phyloP scores from a whole-genome alignment of 1,284 basidiomycete species.

The Sporisorium sorghi region DNA sequence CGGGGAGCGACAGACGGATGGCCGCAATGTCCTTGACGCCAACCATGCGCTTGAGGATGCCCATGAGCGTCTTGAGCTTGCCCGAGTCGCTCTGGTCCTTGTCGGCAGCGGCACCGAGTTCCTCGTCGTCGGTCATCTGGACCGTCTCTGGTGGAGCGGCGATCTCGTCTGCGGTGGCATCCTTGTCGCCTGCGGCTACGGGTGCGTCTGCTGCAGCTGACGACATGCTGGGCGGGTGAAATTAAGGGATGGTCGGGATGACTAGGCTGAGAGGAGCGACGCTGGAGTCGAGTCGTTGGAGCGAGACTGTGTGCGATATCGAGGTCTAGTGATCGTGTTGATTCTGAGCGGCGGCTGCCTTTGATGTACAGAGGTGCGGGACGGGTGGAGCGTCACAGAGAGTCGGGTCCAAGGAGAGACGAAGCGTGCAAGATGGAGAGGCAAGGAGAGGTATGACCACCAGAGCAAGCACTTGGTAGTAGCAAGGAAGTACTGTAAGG shows the following conservation, averaged over 20 bases:
- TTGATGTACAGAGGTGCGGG: not conserved
- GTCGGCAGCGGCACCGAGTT: slow-evolving; percentile 57
- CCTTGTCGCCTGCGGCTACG: slow-evolving; percentile 40
- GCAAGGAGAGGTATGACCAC: not conserved
- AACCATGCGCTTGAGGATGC: slow-evolving; percentile 65
- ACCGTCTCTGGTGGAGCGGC: slow-evolving; percentile 56
- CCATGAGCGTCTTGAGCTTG: slow-evolving; percentile 64
- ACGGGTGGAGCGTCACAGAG: not conserved
- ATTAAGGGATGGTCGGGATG: too few species aligned
- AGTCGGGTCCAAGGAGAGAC: not conserved
- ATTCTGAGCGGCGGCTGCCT: not conserved
- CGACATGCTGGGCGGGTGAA: slow-evolving; percentile 30
- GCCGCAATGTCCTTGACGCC: slow-evolving; percentile 68
- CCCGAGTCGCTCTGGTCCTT: slow-evolving; percentile 62
- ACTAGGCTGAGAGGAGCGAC: not conserved
- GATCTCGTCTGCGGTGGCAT: slow-evolving; percentile 56
- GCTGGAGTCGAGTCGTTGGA: not conserved
- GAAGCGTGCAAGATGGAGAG: not conserved
- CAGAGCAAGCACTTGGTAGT: not conserved
- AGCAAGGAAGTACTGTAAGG: not conserved
- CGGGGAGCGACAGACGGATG: slow-evolving; percentile 65
- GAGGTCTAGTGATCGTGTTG: not conserved
- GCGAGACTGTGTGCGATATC: not conserved
- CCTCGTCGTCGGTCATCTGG: slow-evolving; percentile 63
- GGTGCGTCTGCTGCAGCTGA: slow-evolving; percentile 28